Base-by-base conservation (phyloP, 169 alveolate genomes). In the Plasmodium vivax region DNA sequence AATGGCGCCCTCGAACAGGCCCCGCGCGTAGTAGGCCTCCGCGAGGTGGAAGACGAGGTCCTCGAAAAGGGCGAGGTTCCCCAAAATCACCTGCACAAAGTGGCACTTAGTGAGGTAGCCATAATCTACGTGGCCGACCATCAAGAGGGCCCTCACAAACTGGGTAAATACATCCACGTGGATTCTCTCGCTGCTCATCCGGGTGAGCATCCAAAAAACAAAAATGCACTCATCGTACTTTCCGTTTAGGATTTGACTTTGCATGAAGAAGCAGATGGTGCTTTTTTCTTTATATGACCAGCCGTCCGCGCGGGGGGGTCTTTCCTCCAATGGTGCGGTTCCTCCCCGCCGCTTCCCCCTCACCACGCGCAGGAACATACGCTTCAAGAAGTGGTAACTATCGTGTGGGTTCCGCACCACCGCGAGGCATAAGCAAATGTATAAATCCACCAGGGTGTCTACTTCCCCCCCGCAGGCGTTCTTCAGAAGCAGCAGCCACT, bases 191-290 rank as follows among this genome's bases (percentile, higher is more conserved):
- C n/a, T 23, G 12, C 32, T 27, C 77, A 68, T 72, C 56, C 58
- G 54, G 82, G 81, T 41, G n/a, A 92, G 8, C 14, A 30, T 71
- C 14, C 30, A 73, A 62, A 51, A 92, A 5, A 83, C 47, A 83
- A 71, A 92, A 16, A 92, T 81, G 27, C 95, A 92, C 45, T 92
- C 95, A 58, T 92, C 85, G 14, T 92, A 92, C 83, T 92, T 92
- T 23, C 45, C 62, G 84, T 82, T 92, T 51, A 92, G 58, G 47
- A 92, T 92, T 32, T 92, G 95, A 9, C 92, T 9, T 32, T 92
- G 95, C 95, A 92, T 92, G 56, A 92, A 72, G 3, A 92, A 72
- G 62, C 82, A 92, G 23, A 92, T 82, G 43, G 82, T 45, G 14
- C 56, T 51, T 68, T 92, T 83, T 77, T 92, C 92, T 8, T 14